A percentile compares a stretch with the other conserved stretches of the same genome.
These are phyloP conservation scores for Lenzites betulinus DNA, from an alignment of 768 basidiomycete genomes.

Conservation along the genomic window DNA sequence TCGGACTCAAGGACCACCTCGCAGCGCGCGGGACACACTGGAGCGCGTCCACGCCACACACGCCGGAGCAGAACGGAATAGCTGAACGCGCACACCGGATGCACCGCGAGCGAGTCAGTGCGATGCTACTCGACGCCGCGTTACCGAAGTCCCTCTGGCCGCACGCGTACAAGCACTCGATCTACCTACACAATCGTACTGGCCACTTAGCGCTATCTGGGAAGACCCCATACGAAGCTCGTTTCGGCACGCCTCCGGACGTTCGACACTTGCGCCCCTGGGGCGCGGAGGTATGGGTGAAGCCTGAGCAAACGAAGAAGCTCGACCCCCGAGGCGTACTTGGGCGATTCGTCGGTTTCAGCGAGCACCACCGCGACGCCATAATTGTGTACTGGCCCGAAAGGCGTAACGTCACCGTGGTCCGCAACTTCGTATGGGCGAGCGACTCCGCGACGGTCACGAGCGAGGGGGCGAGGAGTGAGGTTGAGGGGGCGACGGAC, in stretches of 20 bases:
- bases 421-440: no score
- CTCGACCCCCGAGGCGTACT: conserved; percentile 29
- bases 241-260: conserved; percentile 25
- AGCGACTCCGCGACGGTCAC: no score
- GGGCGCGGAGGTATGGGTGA: conserved; percentile 21
- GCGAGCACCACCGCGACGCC: conserved; percentile 26
- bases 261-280: conserved; percentile 16
- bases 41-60: no score
- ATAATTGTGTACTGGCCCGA: conserved; percentile 36
- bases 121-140: conserved; percentile 26
- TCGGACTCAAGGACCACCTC: conserved; percentile 1
- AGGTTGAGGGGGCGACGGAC: no score
- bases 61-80: conserved; percentile 30
- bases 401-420: conserved; percentile 26
- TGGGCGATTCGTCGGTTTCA: no score
- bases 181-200: conserved; percentile 41
- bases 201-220: conserved; percentile 24
- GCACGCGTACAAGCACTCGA: conserved; percentile 36
- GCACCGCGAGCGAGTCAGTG: background rate
- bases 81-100: conserved; percentile 25
- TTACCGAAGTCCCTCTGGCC: conserved; percentile 44
- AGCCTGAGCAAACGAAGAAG: conserved; percentile 9
- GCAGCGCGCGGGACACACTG: background rate
- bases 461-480: no score
- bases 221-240: no score